A percentile compares a stretch with the other conserved stretches of the same genome.
phyloP scores from a whole-genome alignment of 2,329 filamentous ascomycete species.

The Colletotrichum plurivorum region DNA sequence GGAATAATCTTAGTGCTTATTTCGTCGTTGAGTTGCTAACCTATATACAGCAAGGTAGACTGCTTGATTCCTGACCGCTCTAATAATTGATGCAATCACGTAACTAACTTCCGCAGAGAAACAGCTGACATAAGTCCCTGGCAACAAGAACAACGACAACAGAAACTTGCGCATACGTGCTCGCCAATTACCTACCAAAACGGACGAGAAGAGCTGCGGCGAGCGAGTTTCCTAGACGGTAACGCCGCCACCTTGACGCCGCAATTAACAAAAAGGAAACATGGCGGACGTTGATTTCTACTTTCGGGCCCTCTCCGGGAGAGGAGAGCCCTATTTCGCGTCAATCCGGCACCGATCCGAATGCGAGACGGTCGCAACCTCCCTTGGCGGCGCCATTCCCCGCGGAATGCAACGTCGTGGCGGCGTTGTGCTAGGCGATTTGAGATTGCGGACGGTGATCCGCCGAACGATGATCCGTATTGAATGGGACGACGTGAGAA shows the following conservation, averaged over 20 bases:
- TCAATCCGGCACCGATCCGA: constrained; percentile 6
- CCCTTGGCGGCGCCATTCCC: constrained; percentile 12
- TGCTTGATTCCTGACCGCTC: too few relatives aligned
- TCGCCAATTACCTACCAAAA: too few relatives aligned
- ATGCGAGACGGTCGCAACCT: constrained; percentile 12
- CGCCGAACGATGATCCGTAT: background rate
- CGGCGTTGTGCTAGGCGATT: background rate
- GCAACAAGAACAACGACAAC: too few relatives aligned
- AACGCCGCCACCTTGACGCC: background rate
- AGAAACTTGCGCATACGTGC: too few relatives aligned
- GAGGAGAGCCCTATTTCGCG: constrained; percentile 1
- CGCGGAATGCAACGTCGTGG: background rate
- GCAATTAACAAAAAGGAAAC: background rate
- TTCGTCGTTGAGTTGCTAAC: too few relatives aligned
- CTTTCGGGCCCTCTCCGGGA: background rate
- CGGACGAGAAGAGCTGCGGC: too few relatives aligned
- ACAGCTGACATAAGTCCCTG: too few relatives aligned
- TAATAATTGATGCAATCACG: too few relatives aligned
- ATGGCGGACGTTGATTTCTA: background rate
- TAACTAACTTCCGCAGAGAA: too few relatives aligned
- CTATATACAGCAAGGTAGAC: too few relatives aligned
- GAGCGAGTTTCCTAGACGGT: too few relatives aligned
- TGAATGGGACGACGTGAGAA: background rate
- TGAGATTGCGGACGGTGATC: constrained; percentile 23
- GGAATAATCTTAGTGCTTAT: too few relatives aligned